A percentile compares a stretch with the other conserved stretches of the same genome.
These are phyloP conservation scores for Ascochyta lentis DNA, from an alignment of 2,329 filamentous ascomycete species.

Conservation along the genomic window DNA sequence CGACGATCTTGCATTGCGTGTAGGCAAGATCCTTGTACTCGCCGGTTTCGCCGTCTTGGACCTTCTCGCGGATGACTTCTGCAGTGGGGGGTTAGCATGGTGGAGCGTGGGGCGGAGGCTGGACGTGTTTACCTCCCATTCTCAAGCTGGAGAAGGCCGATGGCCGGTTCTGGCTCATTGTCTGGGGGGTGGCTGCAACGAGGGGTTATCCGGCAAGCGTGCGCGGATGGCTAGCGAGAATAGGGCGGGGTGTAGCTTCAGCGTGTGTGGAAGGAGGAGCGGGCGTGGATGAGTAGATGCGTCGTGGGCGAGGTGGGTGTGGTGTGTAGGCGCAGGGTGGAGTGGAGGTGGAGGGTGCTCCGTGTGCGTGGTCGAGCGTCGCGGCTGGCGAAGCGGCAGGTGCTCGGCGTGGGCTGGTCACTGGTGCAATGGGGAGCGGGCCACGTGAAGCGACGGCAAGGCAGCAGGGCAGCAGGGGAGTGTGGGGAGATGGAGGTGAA, in stretches of 20 bases:
- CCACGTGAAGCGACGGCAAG: constrained; percentile 25
- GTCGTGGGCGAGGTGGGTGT: constrained; percentile 55
- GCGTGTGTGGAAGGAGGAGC: constrained; percentile 52
- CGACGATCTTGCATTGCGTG: constrained; percentile 99
- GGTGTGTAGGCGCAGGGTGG: constrained; percentile 21
- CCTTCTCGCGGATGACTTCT: constrained; percentile 99
- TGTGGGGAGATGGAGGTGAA: constrained; percentile 12
- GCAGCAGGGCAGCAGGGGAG: constrained; percentile 23
- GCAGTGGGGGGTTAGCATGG: constrained; percentile 44
- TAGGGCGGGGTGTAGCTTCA: constrained; percentile 53
- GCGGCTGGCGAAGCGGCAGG: constrained; percentile 17
- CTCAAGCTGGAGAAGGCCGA: constrained; percentile 86
- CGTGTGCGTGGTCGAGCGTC: constrained; percentile 26
- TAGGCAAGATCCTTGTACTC: constrained; percentile 97
- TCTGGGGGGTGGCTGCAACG: constrained; percentile 37
- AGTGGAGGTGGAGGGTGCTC: constrained; percentile 29
- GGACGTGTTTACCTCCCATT: constrained; percentile 87
- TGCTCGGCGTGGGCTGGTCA: constrained; percentile 21
- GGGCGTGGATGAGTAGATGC: constrained; percentile 55
- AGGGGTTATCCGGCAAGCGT: constrained; percentile 36
- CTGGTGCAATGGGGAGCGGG: constrained; percentile 22
- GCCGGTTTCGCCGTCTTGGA: constrained; percentile 96
- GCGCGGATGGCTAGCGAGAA: constrained; percentile 51
- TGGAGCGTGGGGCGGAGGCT: constrained; percentile 1
- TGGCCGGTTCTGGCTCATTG: constrained; percentile 91